These are phyloP conservation scores for Phaeosphaeriaceae sp. DNA, from an alignment of 2,329 filamentous ascomycete species.

Conservation along the genomic window DNA sequence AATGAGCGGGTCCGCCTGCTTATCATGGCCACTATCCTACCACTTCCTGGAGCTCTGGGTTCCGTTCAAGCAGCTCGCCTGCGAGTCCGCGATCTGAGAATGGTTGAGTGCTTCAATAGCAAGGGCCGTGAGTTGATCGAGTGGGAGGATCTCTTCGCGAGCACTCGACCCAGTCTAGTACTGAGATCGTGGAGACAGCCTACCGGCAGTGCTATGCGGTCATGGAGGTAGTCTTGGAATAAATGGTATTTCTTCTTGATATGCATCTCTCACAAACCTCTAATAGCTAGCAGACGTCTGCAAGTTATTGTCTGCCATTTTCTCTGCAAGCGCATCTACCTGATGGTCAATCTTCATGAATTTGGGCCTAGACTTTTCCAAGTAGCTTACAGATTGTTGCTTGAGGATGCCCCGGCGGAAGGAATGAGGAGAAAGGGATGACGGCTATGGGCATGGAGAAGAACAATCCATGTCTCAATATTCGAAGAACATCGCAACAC, in stretches of 20 bases:
- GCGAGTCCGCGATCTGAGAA: neutral
- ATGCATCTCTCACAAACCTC: neutral
- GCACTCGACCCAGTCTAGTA: neutral
- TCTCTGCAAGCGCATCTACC: neutral
- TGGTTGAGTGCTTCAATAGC: slow-evolving; percentile 1
- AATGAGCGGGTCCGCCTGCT: neutral
- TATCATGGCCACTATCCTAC: slow-evolving; percentile 2
- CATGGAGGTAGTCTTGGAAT: neutral
- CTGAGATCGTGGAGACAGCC: neutral
- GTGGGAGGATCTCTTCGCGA: neutral
- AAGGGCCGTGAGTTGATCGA: neutral
- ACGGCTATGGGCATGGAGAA: too few relatives aligned
- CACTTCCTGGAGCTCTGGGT: neutral
- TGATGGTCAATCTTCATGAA: neutral
- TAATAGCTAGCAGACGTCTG: neutral
- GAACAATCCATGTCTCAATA: too few relatives aligned
- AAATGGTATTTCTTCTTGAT: neutral
- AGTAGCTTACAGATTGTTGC: neutral
- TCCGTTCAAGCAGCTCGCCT: neutral
- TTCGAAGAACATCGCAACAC: too few relatives aligned
- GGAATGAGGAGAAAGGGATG: too few relatives aligned
- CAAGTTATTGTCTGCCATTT: neutral
- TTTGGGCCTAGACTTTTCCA: neutral
- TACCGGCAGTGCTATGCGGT: neutral
- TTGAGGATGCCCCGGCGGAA: neutral